Conservation (phyloP, 2,329 filamentous ascomycete genomes). For the Sclerotinia trifoliorum region DNA sequence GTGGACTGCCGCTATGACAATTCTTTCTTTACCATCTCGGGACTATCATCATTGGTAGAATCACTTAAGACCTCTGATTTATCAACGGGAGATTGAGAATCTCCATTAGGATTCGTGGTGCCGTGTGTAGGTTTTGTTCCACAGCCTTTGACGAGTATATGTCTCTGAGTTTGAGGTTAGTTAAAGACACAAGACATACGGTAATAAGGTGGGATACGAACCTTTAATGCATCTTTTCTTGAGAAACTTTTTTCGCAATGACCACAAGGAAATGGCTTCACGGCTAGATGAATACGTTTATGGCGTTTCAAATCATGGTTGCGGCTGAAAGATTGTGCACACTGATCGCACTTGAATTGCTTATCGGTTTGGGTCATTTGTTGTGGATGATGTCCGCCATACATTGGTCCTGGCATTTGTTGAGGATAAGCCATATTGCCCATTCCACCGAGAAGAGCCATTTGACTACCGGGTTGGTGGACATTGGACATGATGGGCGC, state of each 20-base stretch:
- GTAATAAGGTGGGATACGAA: conserved; percentile 47
- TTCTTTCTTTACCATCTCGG: conserved; percentile 36
- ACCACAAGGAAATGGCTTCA: conserved; percentile 91
- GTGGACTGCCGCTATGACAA: conserved; percentile 19
- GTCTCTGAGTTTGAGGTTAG: conserved; percentile 50
- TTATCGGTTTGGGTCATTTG: conserved; percentile 67
- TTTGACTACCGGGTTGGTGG: conserved; percentile 67
- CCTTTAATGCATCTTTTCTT: conserved; percentile 94
- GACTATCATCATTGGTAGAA: conserved; percentile 34
- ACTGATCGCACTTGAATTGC: conserved; percentile 92
- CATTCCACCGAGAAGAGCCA: conserved; percentile 63
- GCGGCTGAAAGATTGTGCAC: conserved; percentile 88
- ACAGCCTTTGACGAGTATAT: conserved; percentile 67
- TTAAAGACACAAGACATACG: conserved; percentile 8
- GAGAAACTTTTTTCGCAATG: conserved; percentile 97
- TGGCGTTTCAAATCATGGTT: conserved; percentile 97
- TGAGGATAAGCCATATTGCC: conserved; percentile 51
- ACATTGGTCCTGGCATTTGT: conserved; percentile 53
- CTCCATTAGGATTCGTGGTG: conserved; percentile 29
- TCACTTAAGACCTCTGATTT: conserved; percentile 39
- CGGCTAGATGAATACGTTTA: conserved; percentile 88
- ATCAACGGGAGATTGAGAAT: conserved; percentile 36
- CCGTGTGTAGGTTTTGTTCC: conserved; percentile 46
- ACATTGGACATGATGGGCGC: conserved; percentile 77
- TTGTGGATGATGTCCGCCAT: conserved; percentile 53